Conservation (phyloP, 2,329 filamentous ascomycete species). For the Xylaria sp. region DNA sequence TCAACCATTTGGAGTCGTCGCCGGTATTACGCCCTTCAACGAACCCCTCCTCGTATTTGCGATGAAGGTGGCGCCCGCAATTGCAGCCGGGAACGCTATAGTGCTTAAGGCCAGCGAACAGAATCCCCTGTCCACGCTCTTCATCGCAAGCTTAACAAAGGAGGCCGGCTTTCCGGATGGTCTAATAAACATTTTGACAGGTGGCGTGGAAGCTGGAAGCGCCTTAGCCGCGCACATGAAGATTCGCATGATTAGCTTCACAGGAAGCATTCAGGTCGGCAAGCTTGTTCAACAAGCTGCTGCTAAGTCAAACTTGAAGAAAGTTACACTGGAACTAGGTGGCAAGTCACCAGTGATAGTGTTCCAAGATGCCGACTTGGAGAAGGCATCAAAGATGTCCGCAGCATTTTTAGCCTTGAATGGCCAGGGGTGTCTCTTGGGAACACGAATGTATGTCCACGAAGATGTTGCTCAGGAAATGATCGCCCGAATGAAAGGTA, state of each 20-base stretch:
- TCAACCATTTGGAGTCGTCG: constrained; percentile 83
- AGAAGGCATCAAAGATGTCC: constrained; percentile 67
- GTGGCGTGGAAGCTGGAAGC: constrained; percentile 73
- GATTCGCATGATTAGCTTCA: constrained; percentile 80
- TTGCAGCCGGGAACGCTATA: constrained; percentile 71
- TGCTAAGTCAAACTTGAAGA: constrained; percentile 70
- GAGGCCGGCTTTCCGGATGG: constrained; percentile 80
- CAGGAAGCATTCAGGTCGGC: constrained; percentile 76
- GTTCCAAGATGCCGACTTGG: constrained; percentile 72
- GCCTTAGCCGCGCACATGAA: constrained; percentile 73
- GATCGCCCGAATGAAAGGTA: constrained; percentile 64
- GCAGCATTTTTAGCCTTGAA: constrained; percentile 32
- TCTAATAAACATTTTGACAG: constrained; percentile 58
- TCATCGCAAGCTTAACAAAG: constrained; percentile 72
- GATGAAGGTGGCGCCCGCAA: constrained; percentile 79
- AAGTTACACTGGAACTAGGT: constrained; percentile 73
- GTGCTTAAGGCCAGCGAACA: constrained; percentile 73
- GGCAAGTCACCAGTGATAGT: constrained; percentile 73
- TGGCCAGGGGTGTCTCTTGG: constrained; percentile 56
- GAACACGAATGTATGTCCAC: constrained; percentile 68
- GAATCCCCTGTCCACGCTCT: constrained; percentile 70
- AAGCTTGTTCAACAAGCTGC: constrained; percentile 79
- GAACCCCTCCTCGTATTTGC: constrained; percentile 80
- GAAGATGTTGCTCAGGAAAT: constrained; percentile 64
- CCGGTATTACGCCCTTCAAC: constrained; percentile 83